phyloP scores from a whole-genome alignment of 106 monocot genomes.

The Dendrobium officinale region DNA sequence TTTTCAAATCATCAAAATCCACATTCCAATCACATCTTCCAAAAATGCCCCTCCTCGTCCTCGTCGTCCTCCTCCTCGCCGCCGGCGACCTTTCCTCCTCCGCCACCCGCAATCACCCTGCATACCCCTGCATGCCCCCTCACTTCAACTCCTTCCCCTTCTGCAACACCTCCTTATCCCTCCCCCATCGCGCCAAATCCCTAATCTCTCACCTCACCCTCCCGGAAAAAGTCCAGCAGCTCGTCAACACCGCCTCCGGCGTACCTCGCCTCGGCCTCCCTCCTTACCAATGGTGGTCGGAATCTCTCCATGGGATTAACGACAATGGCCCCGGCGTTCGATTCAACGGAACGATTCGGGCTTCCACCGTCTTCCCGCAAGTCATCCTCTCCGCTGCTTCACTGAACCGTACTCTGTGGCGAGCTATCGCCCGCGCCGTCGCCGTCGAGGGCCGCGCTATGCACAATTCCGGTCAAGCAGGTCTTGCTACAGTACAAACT shows the following conservation, averaged over 20 bases:
- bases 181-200: conserved; percentile 42
- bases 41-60: not conserved
- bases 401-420: conserved; percentile 78
- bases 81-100: not conserved
- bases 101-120: not conserved
- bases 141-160: conserved; percentile 44
- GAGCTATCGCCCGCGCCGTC: conserved; percentile 33
- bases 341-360: conserved; percentile 46
- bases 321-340: conserved; percentile 73
- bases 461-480: conserved; percentile 75
- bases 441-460: conserved; percentile 73
- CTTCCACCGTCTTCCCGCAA: conserved; percentile 86
- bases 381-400: conserved; percentile 63
- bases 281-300: conserved; percentile 89
- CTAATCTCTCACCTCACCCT: conserved; percentile 72
- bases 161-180: conserved; percentile 69
- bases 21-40: too few relatives aligned
- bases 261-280: conserved; percentile 78
- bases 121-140: conserved; percentile 41
- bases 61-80: conserved; percentile 4
- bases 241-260: conserved; percentile 58
- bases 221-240: conserved; percentile 57
- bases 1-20: too few relatives aligned
- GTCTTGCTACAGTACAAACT: conserved; percentile 1
- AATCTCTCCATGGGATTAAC: conserved; percentile 84